phyloP scores from a whole-genome alignment of 306 rosid species.

The Ceratonia siliqua region DNA sequence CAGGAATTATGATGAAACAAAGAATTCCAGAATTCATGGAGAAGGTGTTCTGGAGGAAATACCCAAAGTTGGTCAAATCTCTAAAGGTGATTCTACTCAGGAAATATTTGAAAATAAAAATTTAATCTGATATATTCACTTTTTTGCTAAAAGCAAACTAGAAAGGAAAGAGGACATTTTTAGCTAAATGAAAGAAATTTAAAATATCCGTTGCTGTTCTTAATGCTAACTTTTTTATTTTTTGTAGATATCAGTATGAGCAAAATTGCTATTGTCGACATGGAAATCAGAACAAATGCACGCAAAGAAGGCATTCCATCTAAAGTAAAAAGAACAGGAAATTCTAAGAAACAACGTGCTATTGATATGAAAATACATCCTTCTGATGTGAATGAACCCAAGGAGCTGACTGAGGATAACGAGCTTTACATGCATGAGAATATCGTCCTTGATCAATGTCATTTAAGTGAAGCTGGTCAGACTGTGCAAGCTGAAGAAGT shows the following conservation, averaged over 20 bases:
- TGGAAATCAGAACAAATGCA: constrained; percentile 36
- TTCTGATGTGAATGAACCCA: constrained; percentile 30
- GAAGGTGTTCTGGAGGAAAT: constrained; percentile 39
- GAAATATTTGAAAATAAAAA: constrained; percentile 30
- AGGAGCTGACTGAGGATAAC: constrained; percentile 35
- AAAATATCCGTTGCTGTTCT: constrained; percentile 25
- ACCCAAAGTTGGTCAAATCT: constrained; percentile 27
- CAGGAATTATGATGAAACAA: constrained; percentile 39
- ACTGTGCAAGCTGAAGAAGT: constrained; percentile 40
- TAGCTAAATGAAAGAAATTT: neutral
- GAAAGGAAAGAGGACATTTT: neutral
- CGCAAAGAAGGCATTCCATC: constrained; percentile 37
- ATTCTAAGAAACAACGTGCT: constrained; percentile 25
- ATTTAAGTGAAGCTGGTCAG: constrained; percentile 30
- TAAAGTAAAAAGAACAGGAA: constrained; percentile 31
- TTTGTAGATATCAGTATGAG: constrained; percentile 39
- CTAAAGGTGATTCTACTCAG: constrained; percentile 37
- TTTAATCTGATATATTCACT: constrained; percentile 21
- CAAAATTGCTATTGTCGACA: constrained; percentile 35
- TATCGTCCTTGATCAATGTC: constrained; percentile 29
- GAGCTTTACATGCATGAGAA: constrained; percentile 27
- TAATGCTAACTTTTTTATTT: neutral
- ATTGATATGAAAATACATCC: constrained; percentile 24
- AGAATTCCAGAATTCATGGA: constrained; percentile 31
- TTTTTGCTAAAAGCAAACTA: neutral